Evolutionary conservation across 2,329 filamentous ascomycete species (phyloP).

Genomic region (Huntiella bhutanensis): DNA sequence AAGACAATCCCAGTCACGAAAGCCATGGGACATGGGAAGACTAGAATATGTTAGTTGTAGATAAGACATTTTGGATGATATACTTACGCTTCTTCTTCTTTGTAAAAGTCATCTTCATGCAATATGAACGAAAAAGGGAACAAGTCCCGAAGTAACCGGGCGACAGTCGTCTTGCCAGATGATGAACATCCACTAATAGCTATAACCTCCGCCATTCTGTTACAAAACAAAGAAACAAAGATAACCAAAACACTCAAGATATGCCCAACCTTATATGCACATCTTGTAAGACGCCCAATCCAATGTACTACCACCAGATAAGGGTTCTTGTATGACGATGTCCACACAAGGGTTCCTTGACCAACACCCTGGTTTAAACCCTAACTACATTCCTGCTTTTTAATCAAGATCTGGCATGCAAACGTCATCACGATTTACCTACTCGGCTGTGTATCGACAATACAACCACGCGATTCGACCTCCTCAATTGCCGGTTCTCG

Average conservation of each 20-base stretch:
- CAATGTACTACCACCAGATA: neutral
- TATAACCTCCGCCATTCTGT: slow-evolving; percentile 42
- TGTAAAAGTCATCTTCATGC: slow-evolving; percentile 94
- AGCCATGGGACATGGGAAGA: slow-evolving; percentile 22
- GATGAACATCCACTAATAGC: slow-evolving; percentile 81
- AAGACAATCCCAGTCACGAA: slow-evolving; percentile 85
- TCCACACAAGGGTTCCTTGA: too few relatives aligned
- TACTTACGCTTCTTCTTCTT: slow-evolving; percentile 49
- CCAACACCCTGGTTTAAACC: too few relatives aligned
- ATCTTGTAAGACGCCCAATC: neutral
- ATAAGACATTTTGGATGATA: neutral
- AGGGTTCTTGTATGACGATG: too few relatives aligned
- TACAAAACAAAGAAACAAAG: neutral
- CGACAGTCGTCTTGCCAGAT: slow-evolving; percentile 86
- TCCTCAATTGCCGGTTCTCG: neutral
- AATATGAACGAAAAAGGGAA: slow-evolving; percentile 66
- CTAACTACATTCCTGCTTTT: too few relatives aligned
- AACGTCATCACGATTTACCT: neutral
- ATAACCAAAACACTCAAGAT: too few relatives aligned
- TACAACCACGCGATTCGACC: neutral
- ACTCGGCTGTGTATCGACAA: neutral
- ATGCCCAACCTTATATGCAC: too few relatives aligned
- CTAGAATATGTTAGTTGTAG: neutral
- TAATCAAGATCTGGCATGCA: too few relatives aligned
- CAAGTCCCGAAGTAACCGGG: slow-evolving; percentile 63